phyloP scores from a whole-genome alignment of 2,329 filamentous ascomycete genomes.

The Paecilomyces fulvus region DNA sequence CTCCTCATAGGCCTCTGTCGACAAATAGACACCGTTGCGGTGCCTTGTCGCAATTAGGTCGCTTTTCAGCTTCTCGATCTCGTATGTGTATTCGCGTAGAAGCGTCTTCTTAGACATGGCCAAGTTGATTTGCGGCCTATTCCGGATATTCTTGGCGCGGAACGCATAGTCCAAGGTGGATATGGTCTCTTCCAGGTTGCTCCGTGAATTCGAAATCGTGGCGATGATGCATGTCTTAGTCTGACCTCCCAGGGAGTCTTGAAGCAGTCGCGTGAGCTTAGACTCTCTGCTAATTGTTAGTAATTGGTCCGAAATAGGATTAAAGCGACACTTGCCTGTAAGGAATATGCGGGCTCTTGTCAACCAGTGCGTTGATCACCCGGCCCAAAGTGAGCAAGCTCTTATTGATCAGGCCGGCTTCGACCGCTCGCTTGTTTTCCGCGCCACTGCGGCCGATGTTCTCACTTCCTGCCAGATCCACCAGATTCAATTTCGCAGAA shows the following conservation, averaged over 20 bases:
- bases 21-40: conserved; percentile 89
- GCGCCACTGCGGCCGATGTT: conserved; percentile 96
- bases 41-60: conserved; percentile 89
- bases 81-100: conserved; percentile 76
- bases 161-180: conserved; percentile 98
- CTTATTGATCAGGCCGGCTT: conserved; percentile 97
- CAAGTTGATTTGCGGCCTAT: conserved; percentile 93
- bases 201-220: conserved; percentile 87
- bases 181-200: conserved; percentile 94
- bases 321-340: conserved; percentile 36
- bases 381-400: conserved; percentile 87
- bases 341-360: conserved; percentile 81
- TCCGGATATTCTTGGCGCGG: conserved; percentile 94
- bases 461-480: conserved; percentile 93
- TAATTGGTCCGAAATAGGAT: not conserved
- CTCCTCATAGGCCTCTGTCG: conserved; percentile 81
- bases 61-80: conserved; percentile 91
- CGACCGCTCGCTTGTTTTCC: conserved; percentile 93
- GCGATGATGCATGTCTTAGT: conserved; percentile 99
- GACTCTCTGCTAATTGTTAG: conserved; percentile 62
- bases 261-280: conserved; percentile 85
- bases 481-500: conserved; percentile 88
- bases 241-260: conserved; percentile 90
- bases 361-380: conserved; percentile 95
- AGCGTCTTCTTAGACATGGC: conserved; percentile 88